A percentile compares a stretch with the other conserved stretches of the same genome.
Evolutionary conservation across 2,329 filamentous ascomycete species (phyloP).

Genomic region (Coleophoma cylindrospora): DNA sequence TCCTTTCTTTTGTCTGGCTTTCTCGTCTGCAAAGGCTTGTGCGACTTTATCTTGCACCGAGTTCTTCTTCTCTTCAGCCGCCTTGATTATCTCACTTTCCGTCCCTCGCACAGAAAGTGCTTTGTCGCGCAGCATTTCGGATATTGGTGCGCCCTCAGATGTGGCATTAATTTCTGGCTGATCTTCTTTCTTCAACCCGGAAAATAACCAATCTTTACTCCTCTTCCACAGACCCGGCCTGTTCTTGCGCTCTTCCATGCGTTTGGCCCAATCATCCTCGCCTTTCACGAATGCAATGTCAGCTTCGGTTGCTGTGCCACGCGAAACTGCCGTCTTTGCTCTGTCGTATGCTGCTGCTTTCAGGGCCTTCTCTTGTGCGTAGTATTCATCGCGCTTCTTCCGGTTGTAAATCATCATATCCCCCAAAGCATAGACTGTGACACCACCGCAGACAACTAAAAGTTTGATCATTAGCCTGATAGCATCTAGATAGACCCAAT

Average conservation of each 20-base stretch:
- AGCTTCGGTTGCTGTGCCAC: conserved; percentile 40
- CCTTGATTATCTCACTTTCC: conserved; percentile 20
- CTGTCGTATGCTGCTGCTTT: conserved; percentile 37
- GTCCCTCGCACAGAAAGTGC: conserved; percentile 13
- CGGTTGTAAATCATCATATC: conserved; percentile 66
- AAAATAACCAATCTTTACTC: conserved; percentile 25
- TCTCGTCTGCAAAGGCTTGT: conserved; percentile 23
- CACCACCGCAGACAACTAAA: conserved; percentile 51
- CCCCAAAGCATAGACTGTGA: conserved; percentile 59
- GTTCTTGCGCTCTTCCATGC: conserved; percentile 20
- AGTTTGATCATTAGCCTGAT: conserved; percentile 4
- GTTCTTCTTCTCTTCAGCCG: conserved; percentile 23
- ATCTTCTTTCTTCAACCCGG: conserved; percentile 27
- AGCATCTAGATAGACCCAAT: no score
- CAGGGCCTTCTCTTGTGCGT: conserved; percentile 41
- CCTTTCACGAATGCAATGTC: conserved; percentile 44
- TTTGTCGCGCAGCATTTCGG: conserved; percentile 19
- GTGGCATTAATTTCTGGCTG: conserved; percentile 17
- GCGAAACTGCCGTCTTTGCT: conserved; percentile 35
- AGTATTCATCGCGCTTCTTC: conserved; percentile 56
- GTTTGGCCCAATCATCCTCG: conserved; percentile 47
- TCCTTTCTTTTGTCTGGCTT: conserved; percentile 22
- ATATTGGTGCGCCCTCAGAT: conserved; percentile 15
- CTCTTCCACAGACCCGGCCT: conserved; percentile 19
- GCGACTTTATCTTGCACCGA: conserved; percentile 17